phyloP scores from a whole-genome alignment of 169 alveolate species.

The Cryptosporidium viatorum region DNA sequence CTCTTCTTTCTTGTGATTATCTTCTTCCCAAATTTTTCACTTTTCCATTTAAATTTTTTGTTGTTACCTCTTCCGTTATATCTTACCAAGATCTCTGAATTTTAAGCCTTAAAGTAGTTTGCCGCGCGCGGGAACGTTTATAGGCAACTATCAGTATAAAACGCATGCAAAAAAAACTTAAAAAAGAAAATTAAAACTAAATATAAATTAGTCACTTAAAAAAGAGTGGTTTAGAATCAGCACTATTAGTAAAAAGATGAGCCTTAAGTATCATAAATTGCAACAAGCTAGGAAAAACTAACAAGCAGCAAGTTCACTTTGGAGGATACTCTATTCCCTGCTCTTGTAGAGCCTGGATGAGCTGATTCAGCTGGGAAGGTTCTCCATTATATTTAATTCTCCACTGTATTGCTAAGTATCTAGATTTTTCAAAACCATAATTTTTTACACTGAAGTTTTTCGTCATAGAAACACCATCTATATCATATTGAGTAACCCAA shows the following conservation, averaged over 20 bases:
- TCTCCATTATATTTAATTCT: conserved; percentile 62
- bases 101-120: background rate
- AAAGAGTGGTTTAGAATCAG: background rate
- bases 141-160: background rate
- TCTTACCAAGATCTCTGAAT: conserved; percentile 22
- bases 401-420: conserved; percentile 65
- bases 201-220: background rate
- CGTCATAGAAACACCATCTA: conserved; percentile 43
- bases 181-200: background rate
- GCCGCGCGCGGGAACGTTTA: background rate
- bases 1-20: background rate
- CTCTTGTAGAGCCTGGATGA: conserved; percentile 38
- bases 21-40: background rate
- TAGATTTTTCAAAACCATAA: conserved; percentile 74
- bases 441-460: conserved; percentile 66
- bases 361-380: conserved; percentile 48
- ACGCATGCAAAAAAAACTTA: background rate
- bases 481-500: conserved; percentile 73
- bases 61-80: background rate
- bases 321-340: conserved; percentile 75
- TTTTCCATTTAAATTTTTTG: background rate
- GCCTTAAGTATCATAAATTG: conserved; percentile 9
- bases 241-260: conserved; percentile 9
- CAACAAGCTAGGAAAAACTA: background rate
- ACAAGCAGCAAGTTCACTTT: conserved; percentile 11